phyloP scores from a whole-genome alignment of 345 rosid genomes.

The Eutrema heterophyllum region DNA sequence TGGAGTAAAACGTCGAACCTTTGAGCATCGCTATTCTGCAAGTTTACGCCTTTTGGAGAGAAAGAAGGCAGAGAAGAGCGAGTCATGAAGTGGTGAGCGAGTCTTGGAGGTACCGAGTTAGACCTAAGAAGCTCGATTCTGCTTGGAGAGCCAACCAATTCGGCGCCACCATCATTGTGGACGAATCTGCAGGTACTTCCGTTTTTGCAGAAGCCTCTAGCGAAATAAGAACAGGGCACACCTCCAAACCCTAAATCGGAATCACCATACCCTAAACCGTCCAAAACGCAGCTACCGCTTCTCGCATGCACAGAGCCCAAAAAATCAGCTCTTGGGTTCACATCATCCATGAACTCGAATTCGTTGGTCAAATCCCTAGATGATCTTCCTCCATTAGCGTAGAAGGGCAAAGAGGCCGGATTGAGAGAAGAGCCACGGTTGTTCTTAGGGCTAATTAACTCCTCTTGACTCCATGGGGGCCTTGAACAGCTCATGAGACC shows the following conservation, averaged over 20 bases:
- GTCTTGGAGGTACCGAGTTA: slow-evolving; percentile 64
- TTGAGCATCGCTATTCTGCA: slow-evolving; percentile 63
- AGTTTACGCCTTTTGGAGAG: slow-evolving; percentile 60
- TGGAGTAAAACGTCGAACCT: slow-evolving; percentile 34
- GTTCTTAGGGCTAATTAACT: slow-evolving; percentile 42
- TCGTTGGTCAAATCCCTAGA: slow-evolving; percentile 51
- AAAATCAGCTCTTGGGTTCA: slow-evolving; percentile 36
- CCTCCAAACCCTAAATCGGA: slow-evolving; percentile 64
- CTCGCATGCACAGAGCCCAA: slow-evolving; percentile 50
- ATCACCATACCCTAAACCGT: slow-evolving; percentile 65
- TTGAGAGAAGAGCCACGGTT: slow-evolving; percentile 40
- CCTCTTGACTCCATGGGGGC: slow-evolving; percentile 46
- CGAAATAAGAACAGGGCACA: slow-evolving; percentile 83
- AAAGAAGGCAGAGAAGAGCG: slow-evolving; percentile 54
- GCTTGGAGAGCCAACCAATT: slow-evolving; percentile 63
- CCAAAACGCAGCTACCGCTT: slow-evolving; percentile 66
- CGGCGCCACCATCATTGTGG: slow-evolving; percentile 47
- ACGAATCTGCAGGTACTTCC: slow-evolving; percentile 81
- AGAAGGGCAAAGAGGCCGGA: slow-evolving; percentile 66
- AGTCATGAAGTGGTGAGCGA: slow-evolving; percentile 60
- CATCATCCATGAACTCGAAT: slow-evolving; percentile 61
- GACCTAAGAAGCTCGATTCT: slow-evolving; percentile 84
- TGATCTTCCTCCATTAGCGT: slow-evolving; percentile 43
- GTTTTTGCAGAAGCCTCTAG: slow-evolving; percentile 91
- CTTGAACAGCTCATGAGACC: slow-evolving; percentile 47